Conservation (phyloP, 2,329 filamentous ascomycete species). For the Fusarium secorum region DNA sequence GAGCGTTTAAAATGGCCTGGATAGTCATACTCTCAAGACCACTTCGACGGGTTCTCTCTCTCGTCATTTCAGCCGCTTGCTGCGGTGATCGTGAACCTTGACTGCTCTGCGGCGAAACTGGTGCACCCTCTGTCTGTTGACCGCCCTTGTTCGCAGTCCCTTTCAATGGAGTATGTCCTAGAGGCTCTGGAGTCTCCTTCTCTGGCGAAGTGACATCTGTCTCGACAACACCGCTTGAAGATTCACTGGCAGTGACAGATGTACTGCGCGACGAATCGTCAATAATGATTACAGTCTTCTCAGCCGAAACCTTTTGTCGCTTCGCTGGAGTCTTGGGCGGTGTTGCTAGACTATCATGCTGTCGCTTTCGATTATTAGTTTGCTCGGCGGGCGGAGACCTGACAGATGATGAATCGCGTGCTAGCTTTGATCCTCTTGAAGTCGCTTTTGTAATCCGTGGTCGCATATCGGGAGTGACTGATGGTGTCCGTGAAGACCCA, state of each 20-base stretch:
- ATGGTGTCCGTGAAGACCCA: constrained; percentile 63
- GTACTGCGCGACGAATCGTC: constrained; percentile 49
- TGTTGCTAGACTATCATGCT: constrained; percentile 56
- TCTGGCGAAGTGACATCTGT: constrained; percentile 61
- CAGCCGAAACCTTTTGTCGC: constrained; percentile 50
- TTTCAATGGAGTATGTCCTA: constrained; percentile 43
- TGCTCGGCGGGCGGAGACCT: constrained; percentile 42
- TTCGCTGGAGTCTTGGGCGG: constrained; percentile 66
- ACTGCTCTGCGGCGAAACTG: constrained; percentile 46
- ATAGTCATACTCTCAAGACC: constrained; percentile 45
- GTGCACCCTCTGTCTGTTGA: constrained; percentile 25
- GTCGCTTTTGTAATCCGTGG: constrained; percentile 56
- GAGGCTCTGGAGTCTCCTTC: constrained; percentile 54
- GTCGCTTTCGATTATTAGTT: constrained; percentile 50
- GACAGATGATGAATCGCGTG: constrained; percentile 45
- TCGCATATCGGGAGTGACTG: constrained; percentile 63
- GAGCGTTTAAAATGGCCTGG: constrained; percentile 45
- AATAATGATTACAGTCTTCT: constrained; percentile 40
- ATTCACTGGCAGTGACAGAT: constrained; percentile 45
- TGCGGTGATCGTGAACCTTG: constrained; percentile 41
- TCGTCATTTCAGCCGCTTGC: constrained; percentile 2
- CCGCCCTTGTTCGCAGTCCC: constrained; percentile 4
- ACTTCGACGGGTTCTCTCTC: constrained; percentile 12
- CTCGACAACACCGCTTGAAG: constrained; percentile 43
- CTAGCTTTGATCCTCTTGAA: constrained; percentile 47